A percentile compares a stretch with the other conserved stretches of the same genome.
Evolutionary conservation across 257 asterid genomes (phyloP).

Genomic region (Solanum stenotomum): DNA sequence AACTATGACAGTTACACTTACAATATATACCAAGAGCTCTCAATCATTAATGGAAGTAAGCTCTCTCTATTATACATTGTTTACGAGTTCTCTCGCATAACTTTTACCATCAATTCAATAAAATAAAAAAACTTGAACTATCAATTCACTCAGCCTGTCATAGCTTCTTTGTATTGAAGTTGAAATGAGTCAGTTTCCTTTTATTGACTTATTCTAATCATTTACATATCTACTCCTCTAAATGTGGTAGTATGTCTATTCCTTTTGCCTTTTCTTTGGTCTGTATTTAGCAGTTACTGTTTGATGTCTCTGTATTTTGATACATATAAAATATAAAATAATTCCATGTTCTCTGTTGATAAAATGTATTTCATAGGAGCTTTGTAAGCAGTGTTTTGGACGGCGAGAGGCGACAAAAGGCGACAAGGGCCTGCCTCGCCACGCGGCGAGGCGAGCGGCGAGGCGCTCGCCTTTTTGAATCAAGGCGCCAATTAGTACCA

Average conservation of each 20-base stretch:
- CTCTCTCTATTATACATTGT: not conserved
- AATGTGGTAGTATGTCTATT: not conserved
- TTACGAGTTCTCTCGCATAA: not conserved
- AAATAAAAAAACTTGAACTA: not conserved
- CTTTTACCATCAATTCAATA: not conserved
- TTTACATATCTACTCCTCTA: not conserved
- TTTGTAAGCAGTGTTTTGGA: too few species aligned
- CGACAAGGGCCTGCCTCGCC: too few species aligned
- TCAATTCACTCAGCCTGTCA: not conserved
- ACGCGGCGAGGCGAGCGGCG: too few species aligned
- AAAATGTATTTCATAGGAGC: not conserved
- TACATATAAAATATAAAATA: not conserved
- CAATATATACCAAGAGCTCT: conserved; percentile 86
- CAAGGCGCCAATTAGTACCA: too few species aligned
- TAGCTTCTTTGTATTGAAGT: not conserved
- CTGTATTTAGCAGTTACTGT: not conserved
- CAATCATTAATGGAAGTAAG: conserved; percentile 84
- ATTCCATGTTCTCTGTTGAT: not conserved
- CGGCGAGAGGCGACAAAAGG: too few species aligned
- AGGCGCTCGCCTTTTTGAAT: too few species aligned
- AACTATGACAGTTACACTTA: conserved; percentile 96
- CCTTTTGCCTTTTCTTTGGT: not conserved
- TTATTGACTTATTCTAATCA: not conserved
- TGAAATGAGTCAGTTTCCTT: not conserved
- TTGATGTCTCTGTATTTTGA: not conserved